Conservation (phyloP, 495 filamentous ascomycete species). For the Hyaloscypha bicolor region DNA sequence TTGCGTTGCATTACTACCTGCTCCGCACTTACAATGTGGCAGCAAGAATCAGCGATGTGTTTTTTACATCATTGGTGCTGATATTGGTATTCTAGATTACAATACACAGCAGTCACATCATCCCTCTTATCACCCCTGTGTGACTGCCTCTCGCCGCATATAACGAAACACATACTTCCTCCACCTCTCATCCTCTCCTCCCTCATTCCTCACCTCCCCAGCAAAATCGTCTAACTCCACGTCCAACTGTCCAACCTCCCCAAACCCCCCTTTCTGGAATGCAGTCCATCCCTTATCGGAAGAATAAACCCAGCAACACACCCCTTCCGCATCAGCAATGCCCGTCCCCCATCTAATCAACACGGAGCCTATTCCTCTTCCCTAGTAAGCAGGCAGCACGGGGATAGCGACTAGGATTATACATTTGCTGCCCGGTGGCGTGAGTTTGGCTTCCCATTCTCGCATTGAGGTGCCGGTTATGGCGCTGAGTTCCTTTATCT, state of each 20-base stretch:
- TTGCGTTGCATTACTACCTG: constrained; percentile 8
- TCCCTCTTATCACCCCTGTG: not conserved
- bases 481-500: not conserved
- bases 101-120: not conserved
- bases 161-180: constrained; percentile 17
- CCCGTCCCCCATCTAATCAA: constrained; percentile 11
- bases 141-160: constrained; percentile 10
- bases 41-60: not conserved
- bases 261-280: constrained; percentile 18
- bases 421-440: not conserved
- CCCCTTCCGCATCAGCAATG: constrained; percentile 11
- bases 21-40: not conserved
- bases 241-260: constrained; percentile 16
- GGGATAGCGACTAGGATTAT: constrained; percentile 11
- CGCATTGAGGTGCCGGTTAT: not conserved
- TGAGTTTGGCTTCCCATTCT: not conserved
- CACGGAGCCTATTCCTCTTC: constrained; percentile 3
- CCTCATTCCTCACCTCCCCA: constrained; percentile 3
- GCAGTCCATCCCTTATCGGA: constrained; percentile 9
- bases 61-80: not conserved
- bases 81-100: not conserved
- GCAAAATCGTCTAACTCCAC: constrained; percentile 18
- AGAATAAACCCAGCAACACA: constrained; percentile 7
- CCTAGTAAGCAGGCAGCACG: constrained; percentile 6
- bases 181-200: constrained; percentile 10